Base-by-base conservation (phyloP, 2,329 filamentous ascomycete species). In the Whalleya microplaca region DNA sequence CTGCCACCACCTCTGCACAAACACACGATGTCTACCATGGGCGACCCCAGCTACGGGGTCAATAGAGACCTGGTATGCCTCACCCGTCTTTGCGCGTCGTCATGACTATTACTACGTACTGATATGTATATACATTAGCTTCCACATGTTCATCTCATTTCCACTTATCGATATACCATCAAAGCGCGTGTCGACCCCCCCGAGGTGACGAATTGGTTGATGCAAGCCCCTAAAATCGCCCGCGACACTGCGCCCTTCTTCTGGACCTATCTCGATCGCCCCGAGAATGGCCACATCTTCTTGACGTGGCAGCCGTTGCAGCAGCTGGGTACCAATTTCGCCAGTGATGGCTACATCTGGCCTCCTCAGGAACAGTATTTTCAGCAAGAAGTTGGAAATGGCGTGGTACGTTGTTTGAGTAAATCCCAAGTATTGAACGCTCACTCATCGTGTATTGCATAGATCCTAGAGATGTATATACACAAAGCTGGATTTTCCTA, bases 281-380 rank as follows among this genome's bases (percentile, higher is more conserved):
- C 94, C 10, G 82, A 82, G 50, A 91, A 96, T 74, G 92, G 92
- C 53, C 89, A 88, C 8, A 84, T 96, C 44, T 84, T 95, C 71
- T 80, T 98, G 61, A 89, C 90, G 50, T 98, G 94, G 94, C 92
- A 97, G 72, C 90, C 94, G 2, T 79, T 89, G 50, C 83, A 87
- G 66, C 84, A 87, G 55, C 75, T 90, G 53, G 85, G 84, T 3
- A 86, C 84, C 1, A 88, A 87, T 66, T 96, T 93, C 71, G 88
- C 94, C 8, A 96, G 90, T 37, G 94, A 99, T 77, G 95, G 95
- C 45, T 96, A 93, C 72, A 81, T 97, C 18, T 99, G 93, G 93
- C 87, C 87, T 16, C 90, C 92, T 64, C 84, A 85, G 5, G 94
- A 99, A 76, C 82, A 88, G 51, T 84, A 85, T 43, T 94, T 88